Evolutionary conservation across 345 rosid species (phyloP), one percentile per base, ranked within the genome.

Genomic region (Toxicodendron radicans): DNA sequence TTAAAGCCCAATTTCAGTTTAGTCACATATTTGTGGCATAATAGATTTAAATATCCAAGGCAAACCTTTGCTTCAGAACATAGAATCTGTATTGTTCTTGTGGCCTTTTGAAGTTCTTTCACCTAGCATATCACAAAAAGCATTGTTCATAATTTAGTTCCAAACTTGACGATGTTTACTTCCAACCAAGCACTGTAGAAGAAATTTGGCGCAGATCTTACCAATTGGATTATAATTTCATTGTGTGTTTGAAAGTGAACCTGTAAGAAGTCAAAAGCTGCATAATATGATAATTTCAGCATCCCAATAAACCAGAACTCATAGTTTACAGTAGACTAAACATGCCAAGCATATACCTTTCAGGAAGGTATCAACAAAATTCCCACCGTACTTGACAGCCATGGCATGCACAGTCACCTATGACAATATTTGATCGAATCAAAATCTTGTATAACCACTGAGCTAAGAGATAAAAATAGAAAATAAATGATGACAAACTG

Each of bases 21-120:
- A 51, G n/a, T 49, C 48, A 24, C 17, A 27, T 18, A 63, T 21
- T 46, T 10, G 56, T 58, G 67, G 68, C 21, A 48, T 59, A 74
- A 60, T 21, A 76, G 38, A 12, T 43, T 35, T 35, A 51, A 69
- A 46, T 48, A 18, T 16, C 54, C 32, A n/a, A 65, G 13, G 72
- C 84, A 80, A 72, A 93, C 97, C 93, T 93, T 93, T 73, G 97
- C 98, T 83, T 93, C 98, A 66, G 93, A 91, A 79, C 97, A 93
- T 14, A 91, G 66, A 64, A 96, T 88, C 85, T 93, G 98, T 77
- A 91, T 83, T 35, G 92, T 91, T 82, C 95, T 85, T 72, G 95
- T 93, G 61, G 95, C 98, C 82, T 88, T 93, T 69, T 93, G 97
- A 74, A 93, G 92, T 77, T 91, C 97, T 78, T 71, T 91, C 69